Base-by-base conservation (phyloP, 306 rosid genomes). In the Carpinus viminea region DNA sequence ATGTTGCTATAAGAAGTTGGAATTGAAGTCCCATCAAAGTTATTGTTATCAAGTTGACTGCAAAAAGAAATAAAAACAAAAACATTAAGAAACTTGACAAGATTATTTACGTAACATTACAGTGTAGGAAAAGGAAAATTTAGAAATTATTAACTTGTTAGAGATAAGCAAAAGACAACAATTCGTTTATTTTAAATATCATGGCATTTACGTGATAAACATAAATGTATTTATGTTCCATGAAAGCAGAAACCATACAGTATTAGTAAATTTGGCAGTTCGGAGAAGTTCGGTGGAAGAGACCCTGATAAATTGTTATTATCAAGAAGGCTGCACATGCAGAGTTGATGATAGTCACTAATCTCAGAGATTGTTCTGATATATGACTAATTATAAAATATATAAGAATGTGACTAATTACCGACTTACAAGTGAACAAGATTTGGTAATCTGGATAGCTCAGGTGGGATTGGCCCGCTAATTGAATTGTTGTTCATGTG, bases 401-500 rank as follows among this genome's bases (percentile, higher is more conserved):
- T 0, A n/a, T n/a, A n/a, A n/a, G 66, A 83, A 72, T 60, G 38
- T 20, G n/a, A 54, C 15, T 8, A 36, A 60, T 72, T 59, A 8
- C n/a, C 12, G 68, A 78, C 91, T 87, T 79, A 85, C 91, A 87
- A 10, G 78, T 87, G 91, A 78, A 85, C 72, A 46, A 85, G 78
- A 1, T 0, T 21, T 5, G 64, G 72, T 83, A 85, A 50, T 74
- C 3, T 51, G 38, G 87, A 80, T 71, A 87, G 87, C 74, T 87
- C 89, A 18, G 79, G 13, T 6, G 89, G 91, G 46, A 87, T 83
- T 75, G 61, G 84, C 62, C 86, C 87, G 65, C 86, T 87, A 24
- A 87, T 79, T 34, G 89, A 82, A 75, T 87, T 87, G 87, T 87
- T 87, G 74, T 87, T 87, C 89, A 87, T 76, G 80, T 87, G 91